A percentile compares a stretch with the other conserved stretches of the same genome.
Conservation (phyloP, 352 stramenopile genomes). For the Globisporangium cylindrosporum region DNA sequence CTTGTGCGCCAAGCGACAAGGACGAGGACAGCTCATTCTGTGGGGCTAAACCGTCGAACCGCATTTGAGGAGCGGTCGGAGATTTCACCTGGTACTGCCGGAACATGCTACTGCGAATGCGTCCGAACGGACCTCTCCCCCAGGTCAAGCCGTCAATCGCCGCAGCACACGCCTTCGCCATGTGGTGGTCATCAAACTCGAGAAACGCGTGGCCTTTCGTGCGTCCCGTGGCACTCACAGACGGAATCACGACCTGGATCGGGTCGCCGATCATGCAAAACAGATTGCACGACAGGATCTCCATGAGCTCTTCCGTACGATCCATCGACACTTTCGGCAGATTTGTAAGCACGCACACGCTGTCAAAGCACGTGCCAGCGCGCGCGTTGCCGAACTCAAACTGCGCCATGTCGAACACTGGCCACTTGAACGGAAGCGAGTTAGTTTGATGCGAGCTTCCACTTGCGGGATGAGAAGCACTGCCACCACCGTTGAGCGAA, state of each 20-base stretch:
- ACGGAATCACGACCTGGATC: slow-evolving; percentile 82
- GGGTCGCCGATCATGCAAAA: slow-evolving; percentile 81
- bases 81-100: slow-evolving; percentile 79
- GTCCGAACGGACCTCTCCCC: slow-evolving; percentile 55
- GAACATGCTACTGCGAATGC: slow-evolving; percentile 73
- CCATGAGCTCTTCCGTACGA: slow-evolving; percentile 69
- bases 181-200: slow-evolving; percentile 71
- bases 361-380: slow-evolving; percentile 73
- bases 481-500: neutral
- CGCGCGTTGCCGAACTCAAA: slow-evolving; percentile 86
- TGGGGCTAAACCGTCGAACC: neutral
- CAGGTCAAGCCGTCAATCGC: slow-evolving; percentile 74
- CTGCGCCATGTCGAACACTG: slow-evolving; percentile 87
- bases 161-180: slow-evolving; percentile 50
- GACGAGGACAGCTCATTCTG: neutral
- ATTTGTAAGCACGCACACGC: slow-evolving; percentile 82
- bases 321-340: slow-evolving; percentile 75
- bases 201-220: slow-evolving; percentile 83
- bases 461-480: neutral
- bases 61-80: slow-evolving; percentile 20
- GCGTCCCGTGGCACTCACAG: slow-evolving; percentile 45
- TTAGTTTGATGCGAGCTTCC: slow-evolving; percentile 8
- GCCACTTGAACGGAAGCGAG: slow-evolving; percentile 75
- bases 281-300: slow-evolving; percentile 67
- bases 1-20: neutral